Conservation (phyloP, 495 filamentous ascomycete genomes). For the Xanthoparmelia taractica region DNA sequence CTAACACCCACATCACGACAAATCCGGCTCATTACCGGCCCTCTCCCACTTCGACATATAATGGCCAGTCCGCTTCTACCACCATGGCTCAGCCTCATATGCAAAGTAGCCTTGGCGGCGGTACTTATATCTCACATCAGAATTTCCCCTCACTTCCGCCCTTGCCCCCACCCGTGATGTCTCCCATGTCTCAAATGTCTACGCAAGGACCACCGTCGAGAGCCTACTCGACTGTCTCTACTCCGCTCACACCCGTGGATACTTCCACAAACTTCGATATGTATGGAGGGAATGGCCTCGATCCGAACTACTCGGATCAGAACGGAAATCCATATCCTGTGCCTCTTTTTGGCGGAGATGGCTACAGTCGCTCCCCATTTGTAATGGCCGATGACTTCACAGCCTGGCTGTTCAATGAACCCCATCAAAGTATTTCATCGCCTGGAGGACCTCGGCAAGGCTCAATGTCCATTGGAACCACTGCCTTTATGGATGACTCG, state of each 20-base stretch:
- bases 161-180: slow-evolving; percentile 23
- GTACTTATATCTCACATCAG: slow-evolving; percentile 21
- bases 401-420: slow-evolving; percentile 79
- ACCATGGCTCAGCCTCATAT: slow-evolving; percentile 15
- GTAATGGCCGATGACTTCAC: slow-evolving; percentile 89
- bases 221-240: slow-evolving; percentile 11
- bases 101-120: slow-evolving; percentile 12
- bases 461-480: slow-evolving; percentile 25
- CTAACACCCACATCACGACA: slow-evolving; percentile 31
- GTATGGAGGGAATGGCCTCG: slow-evolving; percentile 15
- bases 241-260: slow-evolving; percentile 17
- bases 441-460: slow-evolving; percentile 26
- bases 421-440: slow-evolving; percentile 27
- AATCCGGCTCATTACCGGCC: slow-evolving; percentile 29
- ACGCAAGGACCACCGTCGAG: slow-evolving; percentile 14
- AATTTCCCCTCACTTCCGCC: slow-evolving; percentile 22
- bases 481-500: slow-evolving; percentile 26
- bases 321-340: slow-evolving; percentile 61
- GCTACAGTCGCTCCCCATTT: slow-evolving; percentile 75
- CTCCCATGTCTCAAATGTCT: slow-evolving; percentile 21
- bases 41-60: slow-evolving; percentile 21
- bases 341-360: slow-evolving; percentile 77
- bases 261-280: slow-evolving; percentile 17
- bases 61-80: slow-evolving; percentile 15
- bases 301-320: slow-evolving; percentile 45